Conservation (phyloP, 73 alveolate genomes). For the Paramecium octaurelia region DNA sequence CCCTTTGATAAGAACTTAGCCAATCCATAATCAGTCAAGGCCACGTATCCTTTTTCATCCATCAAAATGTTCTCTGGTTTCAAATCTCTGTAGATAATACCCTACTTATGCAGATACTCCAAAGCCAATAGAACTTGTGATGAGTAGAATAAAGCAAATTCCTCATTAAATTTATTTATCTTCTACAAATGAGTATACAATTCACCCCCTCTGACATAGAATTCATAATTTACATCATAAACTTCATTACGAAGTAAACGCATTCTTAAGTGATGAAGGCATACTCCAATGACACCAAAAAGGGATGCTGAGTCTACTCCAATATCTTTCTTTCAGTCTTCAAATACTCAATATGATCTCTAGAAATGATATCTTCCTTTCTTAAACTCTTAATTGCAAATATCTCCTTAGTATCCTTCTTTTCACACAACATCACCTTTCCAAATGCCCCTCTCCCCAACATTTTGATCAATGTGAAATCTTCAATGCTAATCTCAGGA, state of each 20-base stretch:
- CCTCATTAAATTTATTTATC: constrained; percentile 30
- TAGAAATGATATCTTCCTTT: constrained; percentile 78
- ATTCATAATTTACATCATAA: background rate
- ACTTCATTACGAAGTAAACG: constrained; percentile 88
- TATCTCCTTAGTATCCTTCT: constrained; percentile 57
- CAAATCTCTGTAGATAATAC: constrained; percentile 81
- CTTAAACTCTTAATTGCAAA: constrained; percentile 78
- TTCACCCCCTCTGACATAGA: constrained; percentile 56
- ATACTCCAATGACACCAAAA: constrained; percentile 80
- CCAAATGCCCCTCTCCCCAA: constrained; percentile 71
- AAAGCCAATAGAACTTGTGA: constrained; percentile 65
- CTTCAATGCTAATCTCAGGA: constrained; percentile 1
- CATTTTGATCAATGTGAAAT: background rate
- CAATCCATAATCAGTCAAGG: constrained; percentile 93
- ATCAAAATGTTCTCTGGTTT: constrained; percentile 91
- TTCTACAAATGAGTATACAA: constrained; percentile 19
- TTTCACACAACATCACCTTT: constrained; percentile 60
- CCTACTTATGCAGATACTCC: constrained; percentile 64
- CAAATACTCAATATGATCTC: constrained; percentile 74
- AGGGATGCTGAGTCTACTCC: constrained; percentile 77
- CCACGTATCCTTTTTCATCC: constrained; percentile 83
- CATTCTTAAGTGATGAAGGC: constrained; percentile 82
- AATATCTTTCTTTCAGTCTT: constrained; percentile 84
- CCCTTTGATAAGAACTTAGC: constrained; percentile 68
- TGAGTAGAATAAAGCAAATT: background rate